These are phyloP conservation scores for Aspergillus panamensis DNA, from an alignment of 495 filamentous ascomycete genomes.

Conservation along the genomic window DNA sequence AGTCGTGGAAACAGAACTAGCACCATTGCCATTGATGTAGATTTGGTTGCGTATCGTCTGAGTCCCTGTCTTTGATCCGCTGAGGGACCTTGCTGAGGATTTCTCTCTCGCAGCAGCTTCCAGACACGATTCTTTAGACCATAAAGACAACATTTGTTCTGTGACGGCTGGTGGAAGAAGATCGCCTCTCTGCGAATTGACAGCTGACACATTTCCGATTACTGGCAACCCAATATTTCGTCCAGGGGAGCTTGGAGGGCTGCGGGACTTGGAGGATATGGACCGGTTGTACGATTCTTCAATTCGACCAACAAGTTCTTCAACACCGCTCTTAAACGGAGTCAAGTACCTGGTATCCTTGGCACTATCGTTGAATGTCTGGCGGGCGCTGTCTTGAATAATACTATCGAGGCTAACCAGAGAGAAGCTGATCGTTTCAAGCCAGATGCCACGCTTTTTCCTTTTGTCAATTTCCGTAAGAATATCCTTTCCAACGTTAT, in stretches of 20 bases:
- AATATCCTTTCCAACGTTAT: slow-evolving; percentile 62
- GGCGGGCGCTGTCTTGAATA: slow-evolving; percentile 24
- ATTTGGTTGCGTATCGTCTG: slow-evolving; percentile 54
- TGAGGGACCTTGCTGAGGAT: slow-evolving; percentile 64
- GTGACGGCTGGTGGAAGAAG: slow-evolving; percentile 46
- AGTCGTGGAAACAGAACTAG: slow-evolving; percentile 29
- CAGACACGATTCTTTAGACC: slow-evolving; percentile 70
- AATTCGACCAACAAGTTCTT: slow-evolving; percentile 65
- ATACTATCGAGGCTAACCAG: slow-evolving; percentile 50
- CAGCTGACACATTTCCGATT: slow-evolving; percentile 37
- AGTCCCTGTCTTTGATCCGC: slow-evolving; percentile 64
- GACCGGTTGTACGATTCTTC: slow-evolving; percentile 61
- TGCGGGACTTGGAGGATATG: slow-evolving; percentile 57
- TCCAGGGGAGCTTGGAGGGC: slow-evolving; percentile 68
- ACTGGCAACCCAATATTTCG: slow-evolving; percentile 60
- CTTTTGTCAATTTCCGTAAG: slow-evolving; percentile 71
- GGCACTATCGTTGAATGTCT: slow-evolving; percentile 11
- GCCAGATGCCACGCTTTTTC: slow-evolving; percentile 69
- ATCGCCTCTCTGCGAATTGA: slow-evolving; percentile 35
- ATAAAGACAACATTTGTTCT: slow-evolving; percentile 71
- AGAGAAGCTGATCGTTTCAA: slow-evolving; percentile 58
- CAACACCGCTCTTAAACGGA: slow-evolving; percentile 41
- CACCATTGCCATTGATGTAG: slow-evolving; percentile 50
- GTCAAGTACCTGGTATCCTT: slow-evolving; percentile 22
- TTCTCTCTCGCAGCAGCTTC: slow-evolving; percentile 63